Percentiles rank a stretch among this genome's conserved stretches.
Conservation (phyloP, 805 yeast genomes). For the Saturnispora silvae region DNA sequence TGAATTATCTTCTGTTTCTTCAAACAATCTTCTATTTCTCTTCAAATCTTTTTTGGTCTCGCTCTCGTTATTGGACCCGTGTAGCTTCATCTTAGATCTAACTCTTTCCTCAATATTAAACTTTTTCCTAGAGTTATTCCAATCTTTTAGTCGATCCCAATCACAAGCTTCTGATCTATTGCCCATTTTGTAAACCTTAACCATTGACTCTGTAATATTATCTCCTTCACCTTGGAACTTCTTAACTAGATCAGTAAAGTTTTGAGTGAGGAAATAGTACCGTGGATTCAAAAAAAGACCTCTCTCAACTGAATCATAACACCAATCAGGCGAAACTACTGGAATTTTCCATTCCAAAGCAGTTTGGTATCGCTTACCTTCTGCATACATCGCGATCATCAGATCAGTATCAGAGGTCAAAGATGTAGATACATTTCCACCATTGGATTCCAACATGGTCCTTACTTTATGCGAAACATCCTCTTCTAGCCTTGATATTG, state of each 20-base stretch:
- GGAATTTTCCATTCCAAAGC: constrained; percentile 46
- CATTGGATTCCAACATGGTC: constrained; percentile 29
- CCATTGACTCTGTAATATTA: constrained; percentile 7
- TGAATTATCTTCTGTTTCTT: constrained; percentile 1
- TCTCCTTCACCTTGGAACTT: constrained; percentile 13
- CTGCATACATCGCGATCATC: constrained; percentile 38
- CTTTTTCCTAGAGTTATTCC: constrained; percentile 9
- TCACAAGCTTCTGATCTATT: constrained; percentile 13
- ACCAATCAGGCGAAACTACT: constrained; percentile 44
- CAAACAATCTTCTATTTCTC: neutral
- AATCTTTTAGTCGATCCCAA: constrained; percentile 10
- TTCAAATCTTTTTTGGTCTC: neutral
- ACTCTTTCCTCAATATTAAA: constrained; percentile 8
- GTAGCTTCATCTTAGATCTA: constrained; percentile 1
- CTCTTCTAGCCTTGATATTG: constrained; percentile 25
- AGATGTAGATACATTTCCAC: constrained; percentile 41
- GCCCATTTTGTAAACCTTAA: constrained; percentile 12
- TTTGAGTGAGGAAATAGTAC: constrained; percentile 28
- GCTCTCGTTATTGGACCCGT: neutral
- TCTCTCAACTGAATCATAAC: constrained; percentile 35
- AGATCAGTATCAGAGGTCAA: constrained; percentile 34
- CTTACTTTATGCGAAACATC: constrained; percentile 20
- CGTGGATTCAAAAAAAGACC: constrained; percentile 31
- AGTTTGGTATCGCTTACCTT: constrained; percentile 43
- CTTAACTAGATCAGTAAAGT: constrained; percentile 32